Base-by-base conservation (phyloP, 2,329 filamentous ascomycete species). In the Monosporascus sp. region DNA sequence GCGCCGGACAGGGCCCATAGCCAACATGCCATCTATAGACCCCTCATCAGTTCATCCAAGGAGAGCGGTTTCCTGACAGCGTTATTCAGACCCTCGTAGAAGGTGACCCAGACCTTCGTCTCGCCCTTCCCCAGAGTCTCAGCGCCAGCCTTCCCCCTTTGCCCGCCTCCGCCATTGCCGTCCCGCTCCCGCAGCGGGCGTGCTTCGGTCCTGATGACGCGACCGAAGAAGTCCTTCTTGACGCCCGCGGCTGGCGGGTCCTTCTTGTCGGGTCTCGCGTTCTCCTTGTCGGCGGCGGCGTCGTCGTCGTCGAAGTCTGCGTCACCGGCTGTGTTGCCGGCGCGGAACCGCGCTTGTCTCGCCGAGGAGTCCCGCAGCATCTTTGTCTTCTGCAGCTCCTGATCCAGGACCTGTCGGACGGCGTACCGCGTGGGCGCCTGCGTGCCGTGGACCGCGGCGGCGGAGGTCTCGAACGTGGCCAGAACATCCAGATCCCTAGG, bases 341-440 rank as follows among this genome's bases (percentile, higher is more conserved):
- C 82, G 43, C 71, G 74, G 67, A 85, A 86, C 3, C 87, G 79
- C 8, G 85, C 82, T 63, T 88, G 82, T 2, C 88, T 77, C 0
- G 84, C 79, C 4, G 82, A 79, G 55, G 82, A 82, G 49, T 89
- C 86, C 15, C 87, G 85, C 37, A 84, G 75, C 31, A 81, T 74
- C 14, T 86, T 80, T 48, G 90, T 87, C 65, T 88, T 90, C 55
- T 83, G 84, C 63, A 93, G 88, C 69, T 97, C 93, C 68, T 94
- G 90, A 65, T 96, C 91, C 1, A 99, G 79, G 8, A 97, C 92
- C 69, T 97, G 93, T 22, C 94, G 86, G 6, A 99, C 87, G 1
- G 93, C 93, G 65, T 91, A 99, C n/a, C 94, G 84, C 0, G 90
- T 90, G 0, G 89, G 91, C 1, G 84, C 85, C 9, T 83, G 81